Conservation (phyloP, 306 rosid genomes). For the Dalbergia oliveri region DNA sequence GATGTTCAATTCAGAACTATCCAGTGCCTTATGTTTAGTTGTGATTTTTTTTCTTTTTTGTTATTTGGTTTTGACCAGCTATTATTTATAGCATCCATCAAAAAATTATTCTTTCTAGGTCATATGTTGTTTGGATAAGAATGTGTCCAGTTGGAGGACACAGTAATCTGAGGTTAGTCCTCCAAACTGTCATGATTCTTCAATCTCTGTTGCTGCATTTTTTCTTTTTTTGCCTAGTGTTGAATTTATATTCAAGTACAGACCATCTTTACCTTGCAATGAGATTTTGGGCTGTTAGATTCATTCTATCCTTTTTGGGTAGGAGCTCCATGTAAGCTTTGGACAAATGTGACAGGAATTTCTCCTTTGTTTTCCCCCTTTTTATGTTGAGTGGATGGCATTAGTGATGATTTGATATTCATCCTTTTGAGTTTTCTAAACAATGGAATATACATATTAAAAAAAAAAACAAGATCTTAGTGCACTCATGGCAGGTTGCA, state of each 20-base stretch:
- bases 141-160: slow-evolving; percentile 10
- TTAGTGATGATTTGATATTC: no score
- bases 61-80: not conserved
- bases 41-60: not conserved
- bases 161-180: not conserved
- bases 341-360: not conserved
- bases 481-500: not conserved
- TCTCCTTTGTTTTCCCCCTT: no score
- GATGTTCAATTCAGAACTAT: slow-evolving; percentile 29
- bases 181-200: slow-evolving; percentile 29
- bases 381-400: not conserved
- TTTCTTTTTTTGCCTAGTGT: not conserved
- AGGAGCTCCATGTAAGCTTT: not conserved
- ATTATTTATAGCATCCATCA: not conserved
- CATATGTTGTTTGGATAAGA: not conserved
- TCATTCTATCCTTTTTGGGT: not conserved
- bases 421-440: slow-evolving; percentile 8
- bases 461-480: no score
- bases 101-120: slow-evolving; percentile 1
- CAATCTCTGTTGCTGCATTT: not conserved
- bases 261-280: not conserved
- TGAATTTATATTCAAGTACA: not conserved
- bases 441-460: not conserved
- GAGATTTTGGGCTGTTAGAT: slow-evolving; percentile 1
- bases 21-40: slow-evolving; percentile 27